A percentile compares a stretch with the other conserved stretches of the same genome.
phyloP scores from a whole-genome alignment of 495 filamentous ascomycete species.

The Aspergillus conjunctus region DNA sequence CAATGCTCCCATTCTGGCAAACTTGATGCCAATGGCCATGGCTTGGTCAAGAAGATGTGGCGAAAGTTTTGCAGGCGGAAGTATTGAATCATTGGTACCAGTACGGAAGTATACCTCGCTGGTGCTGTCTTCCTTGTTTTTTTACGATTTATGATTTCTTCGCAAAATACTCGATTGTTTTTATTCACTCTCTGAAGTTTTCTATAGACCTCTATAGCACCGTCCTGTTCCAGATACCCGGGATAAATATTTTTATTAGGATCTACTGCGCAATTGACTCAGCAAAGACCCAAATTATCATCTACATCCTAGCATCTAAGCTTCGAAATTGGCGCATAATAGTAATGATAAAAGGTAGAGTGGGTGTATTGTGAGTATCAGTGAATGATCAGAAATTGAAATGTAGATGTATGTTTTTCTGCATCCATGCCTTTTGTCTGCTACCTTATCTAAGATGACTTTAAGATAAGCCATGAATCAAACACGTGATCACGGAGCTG shows the following conservation, averaged over 20 bases:
- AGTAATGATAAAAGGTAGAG: too few species aligned
- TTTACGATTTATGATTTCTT: not conserved
- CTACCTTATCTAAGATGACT: not conserved
- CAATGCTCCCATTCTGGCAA: conserved; percentile 51
- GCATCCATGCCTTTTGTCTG: too few species aligned
- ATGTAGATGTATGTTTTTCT: too few species aligned
- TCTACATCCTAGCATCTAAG: too few species aligned
- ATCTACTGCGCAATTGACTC: too few species aligned
- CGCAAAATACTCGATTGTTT: not conserved
- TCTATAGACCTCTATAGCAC: too few species aligned
- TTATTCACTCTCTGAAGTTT: not conserved
- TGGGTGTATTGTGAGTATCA: too few species aligned
- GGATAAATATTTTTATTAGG: too few species aligned
- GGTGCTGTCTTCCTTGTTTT: conserved; percentile 8
- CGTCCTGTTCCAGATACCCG: too few species aligned
- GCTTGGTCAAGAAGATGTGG: conserved; percentile 60
- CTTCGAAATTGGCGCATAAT: too few species aligned
- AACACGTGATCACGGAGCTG: conserved; percentile 39
- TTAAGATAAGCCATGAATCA: conserved; percentile 26
- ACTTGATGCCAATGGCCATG: conserved; percentile 40
- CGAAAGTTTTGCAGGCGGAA: conserved; percentile 41
- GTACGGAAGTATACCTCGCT: not conserved
- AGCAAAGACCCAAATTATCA: too few species aligned
- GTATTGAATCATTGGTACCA: conserved; percentile 32
- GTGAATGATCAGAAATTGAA: too few species aligned